Base-by-base conservation (phyloP, 1,139 yeast species). In the Suhomyces maxii region DNA sequence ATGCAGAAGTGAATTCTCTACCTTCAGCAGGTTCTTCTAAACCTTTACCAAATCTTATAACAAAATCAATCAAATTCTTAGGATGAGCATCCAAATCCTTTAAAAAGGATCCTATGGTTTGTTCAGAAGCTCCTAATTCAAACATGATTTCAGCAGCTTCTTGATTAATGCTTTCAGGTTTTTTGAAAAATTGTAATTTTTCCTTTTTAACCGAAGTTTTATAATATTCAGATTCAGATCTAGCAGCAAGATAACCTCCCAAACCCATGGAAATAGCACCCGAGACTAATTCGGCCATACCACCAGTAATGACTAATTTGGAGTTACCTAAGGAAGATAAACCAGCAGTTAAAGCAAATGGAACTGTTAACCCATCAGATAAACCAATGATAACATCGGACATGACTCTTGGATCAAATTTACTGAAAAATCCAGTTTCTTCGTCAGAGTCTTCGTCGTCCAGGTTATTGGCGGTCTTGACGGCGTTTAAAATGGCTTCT, bases 181-280 rank as follows among this genome's bases (percentile, higher is more conserved):
- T 83, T 54, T 80, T 80, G 67, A 83, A 86, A 56, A 84, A 84
- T 52, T 79, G 77, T 59, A 80, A 74, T 60, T 85, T 86, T 64
- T 86, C 93, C 60, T 79, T 76, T 59, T 80, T 82, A 39, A 86
- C 91, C 65, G 85, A 89, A 23, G 85, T 75, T 47, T 73, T 71
- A 64, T 84, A 85, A 63, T 83, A 86, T 61, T 86, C 91, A 26
- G 77, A 68, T 66, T 86, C 95, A n/a, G 87, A 81, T 59, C 83
- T 83, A 32, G 93, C 93, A 36, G 93, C 95, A 52, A 86, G 71
- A 61, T 77, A 86, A 13, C 95, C 95, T 50, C 95, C 95, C 49
- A 86, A 77, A 3, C 95, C 95, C 95, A 86, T 86, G 25, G 91
- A 85, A 37, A 86, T 86, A 38, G 93, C 89, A 37, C 95, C 95